phyloP scores from a whole-genome alignment of 805 yeast genomes.

The Candida awuae region DNA sequence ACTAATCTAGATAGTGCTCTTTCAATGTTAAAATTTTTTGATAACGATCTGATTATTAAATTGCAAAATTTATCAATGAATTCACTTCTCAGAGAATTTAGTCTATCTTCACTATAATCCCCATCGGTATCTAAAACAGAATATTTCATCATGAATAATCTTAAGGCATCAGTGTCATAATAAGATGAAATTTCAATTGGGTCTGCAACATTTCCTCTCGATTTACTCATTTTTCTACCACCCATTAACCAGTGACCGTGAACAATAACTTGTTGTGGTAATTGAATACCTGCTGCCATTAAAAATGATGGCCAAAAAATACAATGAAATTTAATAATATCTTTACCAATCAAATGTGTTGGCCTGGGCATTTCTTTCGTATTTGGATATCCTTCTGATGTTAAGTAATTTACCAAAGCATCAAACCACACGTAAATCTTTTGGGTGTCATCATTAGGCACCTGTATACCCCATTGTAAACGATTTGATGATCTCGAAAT shows the following conservation, averaged over 20 bases:
- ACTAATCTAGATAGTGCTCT: slow-evolving; percentile 32
- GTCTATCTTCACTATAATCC: slow-evolving; percentile 58
- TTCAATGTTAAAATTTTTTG: slow-evolving; percentile 53
- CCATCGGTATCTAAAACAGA: slow-evolving; percentile 72
- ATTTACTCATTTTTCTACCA: slow-evolving; percentile 90
- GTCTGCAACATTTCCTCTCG: slow-evolving; percentile 89
- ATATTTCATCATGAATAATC: slow-evolving; percentile 70
- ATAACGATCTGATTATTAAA: slow-evolving; percentile 64
- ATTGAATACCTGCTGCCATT: slow-evolving; percentile 66
- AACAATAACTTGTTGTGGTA: slow-evolving; percentile 72
- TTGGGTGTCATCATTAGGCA: slow-evolving; percentile 73
- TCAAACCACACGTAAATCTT: slow-evolving; percentile 95
- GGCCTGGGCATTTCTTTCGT: slow-evolving; percentile 19
- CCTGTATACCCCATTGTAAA: slow-evolving; percentile 82
- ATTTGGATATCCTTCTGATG: slow-evolving; percentile 53
- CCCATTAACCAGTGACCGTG: slow-evolving; percentile 93
- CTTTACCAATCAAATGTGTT: slow-evolving; percentile 85
- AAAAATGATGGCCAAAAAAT: slow-evolving; percentile 91
- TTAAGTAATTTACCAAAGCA: slow-evolving; percentile 78
- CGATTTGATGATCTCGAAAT: slow-evolving; percentile 77
- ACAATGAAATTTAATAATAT: slow-evolving; percentile 81
- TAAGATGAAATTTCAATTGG: slow-evolving; percentile 57
- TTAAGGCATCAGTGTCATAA: slow-evolving; percentile 65
- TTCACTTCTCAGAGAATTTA: slow-evolving; percentile 48
- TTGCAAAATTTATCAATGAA: slow-evolving; percentile 81